Conservation (phyloP, 108 stramenopile species). For the Hondaea fermentalgiana region DNA sequence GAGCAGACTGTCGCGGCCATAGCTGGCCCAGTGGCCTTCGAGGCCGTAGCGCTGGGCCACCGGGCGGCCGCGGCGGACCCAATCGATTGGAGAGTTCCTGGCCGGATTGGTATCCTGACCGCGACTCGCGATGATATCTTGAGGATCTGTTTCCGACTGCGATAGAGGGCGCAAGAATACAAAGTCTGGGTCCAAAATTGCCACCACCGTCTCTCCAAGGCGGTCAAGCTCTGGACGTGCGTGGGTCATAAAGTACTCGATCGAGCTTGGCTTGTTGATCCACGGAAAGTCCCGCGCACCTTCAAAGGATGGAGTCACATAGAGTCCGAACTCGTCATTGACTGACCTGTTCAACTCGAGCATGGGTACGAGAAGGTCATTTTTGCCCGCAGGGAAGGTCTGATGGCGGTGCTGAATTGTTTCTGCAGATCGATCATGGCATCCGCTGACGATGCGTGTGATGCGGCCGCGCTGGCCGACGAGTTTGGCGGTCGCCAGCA, state of each 20-base stretch:
- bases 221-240: not conserved
- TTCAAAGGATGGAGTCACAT: not conserved
- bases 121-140: not conserved
- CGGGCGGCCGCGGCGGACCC: not conserved
- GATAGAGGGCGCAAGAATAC: not conserved
- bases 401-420: not conserved
- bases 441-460: slow-evolving; percentile 6
- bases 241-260: slow-evolving; percentile 7
- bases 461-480: not conserved
- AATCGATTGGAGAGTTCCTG: not conserved
- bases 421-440: not conserved
- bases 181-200: not conserved
- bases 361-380: not conserved
- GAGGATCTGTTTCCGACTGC: not conserved
- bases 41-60: slow-evolving; percentile 13
- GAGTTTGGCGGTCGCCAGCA: not conserved
- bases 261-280: slow-evolving; percentile 18
- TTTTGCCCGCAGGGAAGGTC: not conserved
- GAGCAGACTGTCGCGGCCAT: not conserved
- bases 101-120: not conserved
- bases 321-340: not conserved
- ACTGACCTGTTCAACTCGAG: not conserved
- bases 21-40: not conserved
- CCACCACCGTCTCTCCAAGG: not conserved
- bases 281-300: not conserved